Evolutionary conservation across 192 early-diverging fungal genomes (phyloP).

Genomic region (Backusella circina): DNA sequence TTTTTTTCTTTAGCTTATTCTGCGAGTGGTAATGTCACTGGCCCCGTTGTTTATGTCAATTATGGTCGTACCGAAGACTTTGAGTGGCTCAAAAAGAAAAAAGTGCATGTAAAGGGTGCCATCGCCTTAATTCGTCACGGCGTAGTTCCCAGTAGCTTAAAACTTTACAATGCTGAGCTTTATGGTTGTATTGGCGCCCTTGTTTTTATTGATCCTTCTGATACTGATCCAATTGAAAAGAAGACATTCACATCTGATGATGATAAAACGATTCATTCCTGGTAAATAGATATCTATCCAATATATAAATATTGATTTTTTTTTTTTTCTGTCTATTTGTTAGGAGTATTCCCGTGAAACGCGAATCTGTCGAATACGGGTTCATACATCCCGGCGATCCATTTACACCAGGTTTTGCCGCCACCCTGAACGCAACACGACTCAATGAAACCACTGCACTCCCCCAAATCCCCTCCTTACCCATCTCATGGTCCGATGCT

Average conservation of each 20-base stretch:
- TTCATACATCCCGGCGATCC: conserved; percentile 47
- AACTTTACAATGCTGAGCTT: conserved; percentile 50
- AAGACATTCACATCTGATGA: conserved; percentile 34
- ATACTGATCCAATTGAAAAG: background rate
- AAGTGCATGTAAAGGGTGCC: conserved; percentile 35
- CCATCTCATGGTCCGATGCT: conserved; percentile 60
- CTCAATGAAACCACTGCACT: conserved; percentile 40
- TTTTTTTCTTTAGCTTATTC: conserved; percentile 40
- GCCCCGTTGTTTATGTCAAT: conserved; percentile 59
- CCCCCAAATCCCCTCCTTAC: conserved; percentile 58
- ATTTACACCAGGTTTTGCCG: conserved; percentile 45
- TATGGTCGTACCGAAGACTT: conserved; percentile 58
- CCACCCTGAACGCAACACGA: conserved; percentile 36
- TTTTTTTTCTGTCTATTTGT: too few species aligned
- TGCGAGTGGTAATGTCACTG: conserved; percentile 57
- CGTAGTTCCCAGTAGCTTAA: conserved; percentile 43
- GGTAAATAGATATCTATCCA: background rate
- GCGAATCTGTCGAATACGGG: conserved; percentile 6
- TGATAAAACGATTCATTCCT: conserved; percentile 29
- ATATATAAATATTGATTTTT: background rate
- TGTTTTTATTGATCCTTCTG: conserved; percentile 60
- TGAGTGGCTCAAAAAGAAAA: conserved; percentile 24
- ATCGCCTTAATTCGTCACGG: conserved; percentile 58
- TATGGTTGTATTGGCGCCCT: conserved; percentile 52
- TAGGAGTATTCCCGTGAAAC: background rate